A percentile compares a stretch with the other conserved stretches of the same genome.
Conservation (phyloP, 179 eudicot genomes). For the Silene coronaria region DNA sequence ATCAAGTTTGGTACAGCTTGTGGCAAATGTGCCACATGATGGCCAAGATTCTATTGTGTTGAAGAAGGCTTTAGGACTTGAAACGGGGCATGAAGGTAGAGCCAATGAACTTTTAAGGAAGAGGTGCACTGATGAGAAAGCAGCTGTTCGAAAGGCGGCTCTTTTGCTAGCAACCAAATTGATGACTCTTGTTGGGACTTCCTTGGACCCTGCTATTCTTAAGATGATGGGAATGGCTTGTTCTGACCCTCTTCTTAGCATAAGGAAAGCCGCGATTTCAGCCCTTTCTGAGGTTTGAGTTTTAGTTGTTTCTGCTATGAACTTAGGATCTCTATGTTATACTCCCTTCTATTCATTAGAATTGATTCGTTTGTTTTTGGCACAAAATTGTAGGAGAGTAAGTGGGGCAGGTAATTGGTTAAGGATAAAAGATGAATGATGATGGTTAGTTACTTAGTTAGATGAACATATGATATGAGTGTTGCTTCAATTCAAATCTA, state of each 20-base stretch:
- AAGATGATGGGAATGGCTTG: conserved; percentile 84
- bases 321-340: neutral
- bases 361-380: too few relatives aligned
- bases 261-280: conserved; percentile 78
- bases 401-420: too few relatives aligned
- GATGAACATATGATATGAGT: too few relatives aligned
- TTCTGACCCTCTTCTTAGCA: conserved; percentile 91
- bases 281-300: conserved; percentile 85
- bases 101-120: conserved; percentile 53
- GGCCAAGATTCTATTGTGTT: conserved; percentile 31
- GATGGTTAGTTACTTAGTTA: too few relatives aligned
- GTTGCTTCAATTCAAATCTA: too few relatives aligned
- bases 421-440: too few relatives aligned
- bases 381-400: too few relatives aligned
- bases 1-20: conserved; percentile 64
- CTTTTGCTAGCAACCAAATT: conserved; percentile 65
- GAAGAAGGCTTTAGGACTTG: conserved; percentile 52
- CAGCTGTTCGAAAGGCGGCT: conserved; percentile 91
- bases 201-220: conserved; percentile 62
- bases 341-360: neutral
- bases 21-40: conserved; percentile 43
- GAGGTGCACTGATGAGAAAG: conserved; percentile 88
- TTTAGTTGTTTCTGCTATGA: neutral
- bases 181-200: conserved; percentile 49
- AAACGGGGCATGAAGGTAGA: conserved; percentile 29